Conservation (phyloP, 106 monocot genomes). For the Acorus calamus region DNA sequence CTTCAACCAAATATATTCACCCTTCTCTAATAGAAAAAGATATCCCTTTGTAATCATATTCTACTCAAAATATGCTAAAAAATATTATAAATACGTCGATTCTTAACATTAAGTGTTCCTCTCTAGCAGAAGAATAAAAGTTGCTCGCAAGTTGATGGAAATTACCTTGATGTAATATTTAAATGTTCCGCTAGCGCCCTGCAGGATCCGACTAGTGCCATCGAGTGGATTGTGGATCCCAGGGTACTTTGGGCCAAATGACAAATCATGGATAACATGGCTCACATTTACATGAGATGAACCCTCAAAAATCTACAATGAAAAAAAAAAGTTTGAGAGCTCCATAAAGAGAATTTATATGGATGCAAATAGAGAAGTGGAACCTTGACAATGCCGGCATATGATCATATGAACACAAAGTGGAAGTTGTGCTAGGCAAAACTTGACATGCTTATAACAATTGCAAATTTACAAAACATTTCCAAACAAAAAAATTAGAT, state of each 20-base stretch:
- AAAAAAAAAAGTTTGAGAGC: conserved; percentile 1
- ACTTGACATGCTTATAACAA: no score
- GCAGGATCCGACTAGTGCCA: conserved; percentile 67
- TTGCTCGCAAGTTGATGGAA: not conserved
- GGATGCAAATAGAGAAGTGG: no score
- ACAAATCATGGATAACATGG: conserved; percentile 84
- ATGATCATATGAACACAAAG: no score
- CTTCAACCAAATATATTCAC: not conserved
- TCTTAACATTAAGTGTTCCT: no score
- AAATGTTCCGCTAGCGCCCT: conserved; percentile 74
- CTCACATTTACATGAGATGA: conserved; percentile 85
- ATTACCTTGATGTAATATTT: conserved; percentile 97
- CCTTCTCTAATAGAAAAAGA: no score
- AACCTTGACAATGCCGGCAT: no score
- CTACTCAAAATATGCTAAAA: not conserved
- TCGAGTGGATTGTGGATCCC: conserved; percentile 96
- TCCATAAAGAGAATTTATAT: not conserved
- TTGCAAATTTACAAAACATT: no score
- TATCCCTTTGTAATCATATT: no score
- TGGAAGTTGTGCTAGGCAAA: not conserved
- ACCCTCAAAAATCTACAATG: conserved; percentile 69
- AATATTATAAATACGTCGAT: not conserved
- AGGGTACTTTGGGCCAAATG: conserved; percentile 93
- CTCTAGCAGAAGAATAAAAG: no score
- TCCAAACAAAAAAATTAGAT: no score